These are phyloP conservation scores for Diplodia seriata DNA, from an alignment of 2,329 filamentous ascomycete species.

Conservation along the genomic window DNA sequence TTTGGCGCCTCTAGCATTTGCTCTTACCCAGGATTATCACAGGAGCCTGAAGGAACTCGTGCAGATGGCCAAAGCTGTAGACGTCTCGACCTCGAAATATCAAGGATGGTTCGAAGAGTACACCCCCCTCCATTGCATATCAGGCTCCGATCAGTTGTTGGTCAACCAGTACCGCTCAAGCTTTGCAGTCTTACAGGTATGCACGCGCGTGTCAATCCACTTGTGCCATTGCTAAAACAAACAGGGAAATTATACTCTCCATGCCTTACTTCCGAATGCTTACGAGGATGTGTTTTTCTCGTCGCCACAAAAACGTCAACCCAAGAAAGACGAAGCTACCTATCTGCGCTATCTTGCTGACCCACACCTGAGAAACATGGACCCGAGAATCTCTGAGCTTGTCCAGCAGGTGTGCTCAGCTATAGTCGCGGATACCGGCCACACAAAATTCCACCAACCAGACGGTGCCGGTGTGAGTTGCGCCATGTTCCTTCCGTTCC, in stretches of 20 bases:
- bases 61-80: constrained; percentile 38
- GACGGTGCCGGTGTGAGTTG: not conserved
- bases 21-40: constrained; percentile 45
- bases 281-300: constrained; percentile 31
- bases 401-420: constrained; percentile 39
- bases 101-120: constrained; percentile 45
- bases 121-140: constrained; percentile 4
- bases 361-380: constrained; percentile 34
- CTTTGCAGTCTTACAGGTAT: constrained; percentile 38
- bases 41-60: constrained; percentile 42
- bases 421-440: constrained; percentile 34
- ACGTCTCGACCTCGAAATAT: constrained; percentile 38
- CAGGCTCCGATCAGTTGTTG: not conserved
- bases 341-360: constrained; percentile 52
- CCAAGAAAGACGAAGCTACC: constrained; percentile 56
- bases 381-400: constrained; percentile 46
- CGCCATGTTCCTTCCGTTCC: constrained; percentile 68
- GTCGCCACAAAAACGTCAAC: constrained; percentile 51
- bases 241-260: constrained; percentile 48
- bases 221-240: not conserved
- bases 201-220: not conserved
- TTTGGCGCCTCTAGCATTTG: constrained; percentile 51
- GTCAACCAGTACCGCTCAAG: constrained; percentile 2
- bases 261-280: constrained; percentile 34
- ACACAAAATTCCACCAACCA: constrained; percentile 33